Evolutionary conservation across 257 asterid genomes (phyloP).

Genomic region (Coffea eugenioides): DNA sequence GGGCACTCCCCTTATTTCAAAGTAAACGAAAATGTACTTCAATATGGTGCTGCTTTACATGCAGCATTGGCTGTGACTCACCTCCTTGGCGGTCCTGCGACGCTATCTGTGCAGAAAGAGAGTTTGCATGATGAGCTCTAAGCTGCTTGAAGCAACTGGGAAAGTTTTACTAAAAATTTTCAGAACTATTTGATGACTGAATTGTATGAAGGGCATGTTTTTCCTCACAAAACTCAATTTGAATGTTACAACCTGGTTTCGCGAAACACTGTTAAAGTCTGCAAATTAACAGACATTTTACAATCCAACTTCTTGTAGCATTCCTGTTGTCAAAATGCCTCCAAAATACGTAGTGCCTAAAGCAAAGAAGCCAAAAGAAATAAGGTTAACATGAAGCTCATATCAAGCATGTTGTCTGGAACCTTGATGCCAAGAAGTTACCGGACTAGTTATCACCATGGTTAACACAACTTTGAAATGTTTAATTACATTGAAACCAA

Average conservation of each 20-base stretch:
- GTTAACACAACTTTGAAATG: background rate
- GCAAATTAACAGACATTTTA: background rate
- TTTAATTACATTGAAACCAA: too few species aligned
- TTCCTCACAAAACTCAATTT: too few species aligned
- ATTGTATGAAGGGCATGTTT: background rate
- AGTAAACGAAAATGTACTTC: conserved; percentile 59
- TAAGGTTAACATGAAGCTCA: background rate
- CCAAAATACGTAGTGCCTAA: background rate
- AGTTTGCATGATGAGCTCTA: conserved; percentile 47
- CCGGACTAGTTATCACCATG: background rate
- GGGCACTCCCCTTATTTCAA: conserved; percentile 48
- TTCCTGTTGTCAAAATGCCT: background rate
- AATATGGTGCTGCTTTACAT: conserved; percentile 70
- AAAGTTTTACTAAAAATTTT: background rate
- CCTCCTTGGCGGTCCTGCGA: conserved; percentile 33
- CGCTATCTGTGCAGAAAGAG: conserved; percentile 7
- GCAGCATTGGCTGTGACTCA: conserved; percentile 52
- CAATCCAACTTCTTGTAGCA: background rate
- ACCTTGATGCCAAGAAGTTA: background rate
- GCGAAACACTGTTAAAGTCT: background rate
- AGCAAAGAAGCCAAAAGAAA: background rate
- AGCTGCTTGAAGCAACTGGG: background rate
- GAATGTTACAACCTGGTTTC: too few species aligned
- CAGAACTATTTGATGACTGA: background rate
- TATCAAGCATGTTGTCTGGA: background rate